These are phyloP conservation scores for Rosa lucieae DNA, from an alignment of 306 rosid species.

Conservation along the genomic window DNA sequence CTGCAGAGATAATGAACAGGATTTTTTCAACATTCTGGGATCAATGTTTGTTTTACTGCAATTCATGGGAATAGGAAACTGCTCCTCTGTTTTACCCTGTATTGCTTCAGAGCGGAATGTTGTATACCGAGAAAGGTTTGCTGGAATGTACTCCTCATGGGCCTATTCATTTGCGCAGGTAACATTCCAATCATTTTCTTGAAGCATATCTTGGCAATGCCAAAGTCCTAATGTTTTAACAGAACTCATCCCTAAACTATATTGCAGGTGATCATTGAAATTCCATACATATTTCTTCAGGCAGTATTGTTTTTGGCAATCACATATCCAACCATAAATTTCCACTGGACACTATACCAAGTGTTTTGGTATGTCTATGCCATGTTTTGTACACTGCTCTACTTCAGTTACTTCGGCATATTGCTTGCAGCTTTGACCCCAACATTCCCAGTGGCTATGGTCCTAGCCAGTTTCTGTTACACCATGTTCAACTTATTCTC, in stretches of 20 bases:
- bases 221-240: neutral
- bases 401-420: slow-evolving; percentile 35
- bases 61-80: slow-evolving; percentile 26
- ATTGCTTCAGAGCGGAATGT: slow-evolving; percentile 24
- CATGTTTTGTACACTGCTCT: slow-evolving; percentile 22
- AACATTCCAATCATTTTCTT: neutral
- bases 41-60: slow-evolving; percentile 18
- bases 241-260: neutral
- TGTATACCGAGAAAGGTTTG: slow-evolving; percentile 33
- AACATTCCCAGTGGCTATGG: slow-evolving; percentile 23
- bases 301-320: slow-evolving; percentile 24
- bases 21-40: slow-evolving; percentile 26
- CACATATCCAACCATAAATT: slow-evolving; percentile 27
- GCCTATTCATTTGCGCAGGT: slow-evolving; percentile 34
- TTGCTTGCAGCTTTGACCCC: slow-evolving; percentile 30
- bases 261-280: slow-evolving; percentile 28
- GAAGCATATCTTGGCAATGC: neutral
- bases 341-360: slow-evolving; percentile 31
- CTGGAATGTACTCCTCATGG: slow-evolving; percentile 38
- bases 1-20: slow-evolving; percentile 19
- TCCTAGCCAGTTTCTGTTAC: slow-evolving; percentile 22
- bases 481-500: slow-evolving; percentile 11
- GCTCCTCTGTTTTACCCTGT: slow-evolving; percentile 19
- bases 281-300: slow-evolving; percentile 23
- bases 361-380: slow-evolving; percentile 25